These are phyloP conservation scores for Pseudogymnoascus sp. DNA, from an alignment of 2,329 filamentous ascomycete species.

Conservation along the genomic window DNA sequence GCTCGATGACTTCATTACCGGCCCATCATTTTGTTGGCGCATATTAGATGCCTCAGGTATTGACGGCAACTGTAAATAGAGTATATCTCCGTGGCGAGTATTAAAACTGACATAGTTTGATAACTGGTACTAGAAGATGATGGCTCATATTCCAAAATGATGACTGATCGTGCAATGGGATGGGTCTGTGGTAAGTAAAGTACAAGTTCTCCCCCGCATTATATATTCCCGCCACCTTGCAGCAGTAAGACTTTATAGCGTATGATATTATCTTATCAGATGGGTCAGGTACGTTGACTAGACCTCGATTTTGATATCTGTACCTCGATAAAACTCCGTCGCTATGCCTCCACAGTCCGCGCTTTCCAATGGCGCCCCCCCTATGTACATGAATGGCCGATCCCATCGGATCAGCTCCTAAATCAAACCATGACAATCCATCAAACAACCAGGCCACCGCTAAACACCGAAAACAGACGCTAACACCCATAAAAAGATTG, in stretches of 20 bases:
- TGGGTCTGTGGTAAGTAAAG: not conserved
- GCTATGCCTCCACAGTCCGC: not conserved
- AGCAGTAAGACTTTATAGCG: not conserved
- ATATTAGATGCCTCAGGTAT: not conserved
- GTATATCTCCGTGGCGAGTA: not conserved
- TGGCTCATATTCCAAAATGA: not conserved
- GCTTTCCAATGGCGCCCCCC: not conserved
- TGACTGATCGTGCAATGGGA: not conserved
- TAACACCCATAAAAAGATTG: not conserved
- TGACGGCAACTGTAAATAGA: not conserved
- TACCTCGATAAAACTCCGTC: not conserved
- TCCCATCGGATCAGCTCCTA: not conserved
- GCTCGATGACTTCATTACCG: conserved; percentile 1
- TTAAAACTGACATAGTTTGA: not conserved
- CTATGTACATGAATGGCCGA: not conserved
- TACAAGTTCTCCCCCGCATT: not conserved
- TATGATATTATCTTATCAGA: conserved; percentile 1
- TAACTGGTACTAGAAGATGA: not conserved
- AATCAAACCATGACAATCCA: not conserved
- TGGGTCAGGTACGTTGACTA: not conserved
- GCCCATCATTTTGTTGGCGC: not conserved
- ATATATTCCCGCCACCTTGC: not conserved
- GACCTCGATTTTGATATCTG: not conserved
- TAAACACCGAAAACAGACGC: not conserved
- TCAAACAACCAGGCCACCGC: not conserved